phyloP scores from a whole-genome alignment of 1,139 yeast genomes.

The Suhomyces panamericanus region DNA sequence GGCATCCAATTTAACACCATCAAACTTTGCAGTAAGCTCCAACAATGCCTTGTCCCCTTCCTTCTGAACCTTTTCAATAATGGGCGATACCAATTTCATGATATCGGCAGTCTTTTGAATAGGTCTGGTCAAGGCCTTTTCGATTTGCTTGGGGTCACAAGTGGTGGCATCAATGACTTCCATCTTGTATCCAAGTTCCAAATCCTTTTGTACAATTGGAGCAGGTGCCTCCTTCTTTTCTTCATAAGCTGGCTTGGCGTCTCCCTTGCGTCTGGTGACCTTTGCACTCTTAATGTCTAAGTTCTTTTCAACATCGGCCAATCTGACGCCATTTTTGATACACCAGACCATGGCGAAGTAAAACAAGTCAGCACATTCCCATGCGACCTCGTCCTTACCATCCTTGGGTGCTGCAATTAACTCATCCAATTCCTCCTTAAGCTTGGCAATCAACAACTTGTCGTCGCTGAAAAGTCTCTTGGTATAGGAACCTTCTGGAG shows the following conservation, averaged over 20 bases:
- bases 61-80: slow-evolving; percentile 70
- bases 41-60: slow-evolving; percentile 85
- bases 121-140: slow-evolving; percentile 75
- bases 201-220: background rate
- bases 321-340: slow-evolving; percentile 74
- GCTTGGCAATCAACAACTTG: slow-evolving; percentile 74
- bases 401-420: slow-evolving; percentile 71
- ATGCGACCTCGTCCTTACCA: slow-evolving; percentile 66
- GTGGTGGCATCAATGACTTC: slow-evolving; percentile 54
- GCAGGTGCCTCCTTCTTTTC: slow-evolving; percentile 19
- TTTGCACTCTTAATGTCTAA: slow-evolving; percentile 80
- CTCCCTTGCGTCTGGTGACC: slow-evolving; percentile 92
- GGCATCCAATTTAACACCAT: slow-evolving; percentile 66
- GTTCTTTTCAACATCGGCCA: slow-evolving; percentile 80
- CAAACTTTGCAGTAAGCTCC: slow-evolving; percentile 87
- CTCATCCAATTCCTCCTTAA: slow-evolving; percentile 96
- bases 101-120: slow-evolving; percentile 89
- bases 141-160: slow-evolving; percentile 44
- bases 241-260: slow-evolving; percentile 80
- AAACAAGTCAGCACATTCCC: slow-evolving; percentile 96
- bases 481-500: slow-evolving; percentile 93
- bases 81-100: slow-evolving; percentile 89
- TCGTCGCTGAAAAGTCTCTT: slow-evolving; percentile 82
- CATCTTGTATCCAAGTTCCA: slow-evolving; percentile 52
- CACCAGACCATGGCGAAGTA: slow-evolving; percentile 91